phyloP scores from a whole-genome alignment of 441 rosid species.

The Corymbia calophylla region DNA sequence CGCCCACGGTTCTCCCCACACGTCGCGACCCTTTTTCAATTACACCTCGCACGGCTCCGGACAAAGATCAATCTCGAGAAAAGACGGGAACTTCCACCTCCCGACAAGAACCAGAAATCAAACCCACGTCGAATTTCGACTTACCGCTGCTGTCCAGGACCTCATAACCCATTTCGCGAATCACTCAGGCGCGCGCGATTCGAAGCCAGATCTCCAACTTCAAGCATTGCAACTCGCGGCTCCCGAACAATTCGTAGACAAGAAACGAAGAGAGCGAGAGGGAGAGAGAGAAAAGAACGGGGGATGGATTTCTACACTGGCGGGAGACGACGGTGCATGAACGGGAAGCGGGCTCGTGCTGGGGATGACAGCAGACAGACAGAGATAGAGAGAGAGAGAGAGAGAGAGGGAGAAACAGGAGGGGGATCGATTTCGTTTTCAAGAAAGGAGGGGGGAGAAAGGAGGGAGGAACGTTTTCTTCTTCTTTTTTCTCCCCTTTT shows the following conservation, averaged over 20 bases:
- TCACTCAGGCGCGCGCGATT: neutral
- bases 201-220: neutral
- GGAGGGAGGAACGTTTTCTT: neutral
- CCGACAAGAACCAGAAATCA: neutral
- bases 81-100: neutral
- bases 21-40: neutral
- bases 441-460: neutral
- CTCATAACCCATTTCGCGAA: conserved; percentile 1
- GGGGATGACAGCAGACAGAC: neutral
- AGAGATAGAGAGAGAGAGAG: neutral
- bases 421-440: neutral
- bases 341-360: neutral
- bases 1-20: neutral
- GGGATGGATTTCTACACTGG: neutral
- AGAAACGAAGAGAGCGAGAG: conserved; percentile 1
- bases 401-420: no score
- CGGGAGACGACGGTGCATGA: neutral
- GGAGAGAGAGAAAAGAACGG: neutral
- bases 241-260: neutral
- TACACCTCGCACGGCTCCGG: neutral
- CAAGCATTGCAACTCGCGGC: neutral
- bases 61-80: neutral
- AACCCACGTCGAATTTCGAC: neutral
- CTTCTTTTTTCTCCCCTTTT: neutral
- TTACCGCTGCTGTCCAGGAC: neutral